Evolutionary conservation across 2,329 filamentous ascomycete species (phyloP).

Genomic region (Pezicula neosporulosa): DNA sequence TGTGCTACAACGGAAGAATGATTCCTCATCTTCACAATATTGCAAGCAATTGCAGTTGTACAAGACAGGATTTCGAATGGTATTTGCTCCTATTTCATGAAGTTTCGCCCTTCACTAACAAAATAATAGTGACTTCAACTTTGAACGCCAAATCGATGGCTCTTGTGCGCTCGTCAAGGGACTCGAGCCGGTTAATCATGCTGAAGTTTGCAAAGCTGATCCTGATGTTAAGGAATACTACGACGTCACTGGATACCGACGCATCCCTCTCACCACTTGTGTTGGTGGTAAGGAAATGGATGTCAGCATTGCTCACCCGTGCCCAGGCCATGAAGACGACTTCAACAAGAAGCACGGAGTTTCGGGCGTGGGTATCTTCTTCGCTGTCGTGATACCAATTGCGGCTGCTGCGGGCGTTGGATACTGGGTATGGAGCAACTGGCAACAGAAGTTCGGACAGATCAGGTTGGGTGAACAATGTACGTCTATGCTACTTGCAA

Average conservation of each 20-base stretch:
- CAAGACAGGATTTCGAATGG: constrained; percentile 88
- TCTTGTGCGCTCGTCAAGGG: constrained; percentile 76
- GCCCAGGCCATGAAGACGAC: constrained; percentile 77
- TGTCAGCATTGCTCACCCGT: constrained; percentile 56
- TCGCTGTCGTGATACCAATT: constrained; percentile 77
- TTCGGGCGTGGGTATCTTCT: constrained; percentile 74
- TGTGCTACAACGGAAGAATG: constrained; percentile 79
- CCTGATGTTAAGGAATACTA: constrained; percentile 74
- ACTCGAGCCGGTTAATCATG: constrained; percentile 59
- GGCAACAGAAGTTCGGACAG: constrained; percentile 86
- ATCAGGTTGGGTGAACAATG: constrained; percentile 79
- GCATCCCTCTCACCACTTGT: constrained; percentile 87
- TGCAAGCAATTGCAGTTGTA: constrained; percentile 75
- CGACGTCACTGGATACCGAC: constrained; percentile 82
- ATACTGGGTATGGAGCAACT: constrained; percentile 82
- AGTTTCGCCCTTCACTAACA: constrained; percentile 10
- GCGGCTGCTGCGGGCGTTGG: constrained; percentile 67
- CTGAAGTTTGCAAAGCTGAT: constrained; percentile 55
- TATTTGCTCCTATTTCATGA: constrained; percentile 39
- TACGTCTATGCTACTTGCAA: constrained; percentile 11
- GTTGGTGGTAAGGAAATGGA: constrained; percentile 72
- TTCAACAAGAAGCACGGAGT: constrained; percentile 71
- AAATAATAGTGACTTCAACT: constrained; percentile 80
- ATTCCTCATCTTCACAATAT: constrained; percentile 70
- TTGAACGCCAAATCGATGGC: constrained; percentile 71